Percentiles rank a stretch among this genome's conserved stretches.
These are phyloP conservation scores for Entomortierella lignicola DNA, from an alignment of 192 early-diverging fungal genomes.

Conservation along the genomic window DNA sequence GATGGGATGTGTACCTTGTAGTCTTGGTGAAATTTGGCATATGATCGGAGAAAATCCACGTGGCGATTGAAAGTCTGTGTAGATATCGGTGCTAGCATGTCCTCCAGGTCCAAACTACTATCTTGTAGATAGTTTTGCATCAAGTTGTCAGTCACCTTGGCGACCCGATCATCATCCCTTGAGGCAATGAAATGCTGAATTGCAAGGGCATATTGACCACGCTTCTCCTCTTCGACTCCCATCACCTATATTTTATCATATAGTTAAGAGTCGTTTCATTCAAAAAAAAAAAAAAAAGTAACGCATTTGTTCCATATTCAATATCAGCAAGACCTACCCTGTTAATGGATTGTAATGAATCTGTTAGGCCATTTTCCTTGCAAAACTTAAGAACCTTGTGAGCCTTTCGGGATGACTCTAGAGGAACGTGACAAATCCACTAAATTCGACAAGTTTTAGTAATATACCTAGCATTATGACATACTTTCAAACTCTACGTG, in stretches of 20 bases:
- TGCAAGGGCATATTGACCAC: slow-evolving; percentile 68
- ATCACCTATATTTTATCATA: slow-evolving; percentile 25
- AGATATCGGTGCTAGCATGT: slow-evolving; percentile 56
- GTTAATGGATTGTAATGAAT: slow-evolving; percentile 52
- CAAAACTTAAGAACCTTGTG: slow-evolving; percentile 68
- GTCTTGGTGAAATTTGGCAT: slow-evolving; percentile 69
- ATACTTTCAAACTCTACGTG: neutral
- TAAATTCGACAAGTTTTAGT: too few species aligned
- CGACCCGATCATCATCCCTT: slow-evolving; percentile 58
- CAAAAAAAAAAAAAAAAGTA: too few species aligned
- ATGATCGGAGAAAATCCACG: slow-evolving; percentile 65
- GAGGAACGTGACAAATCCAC: slow-evolving; percentile 66
- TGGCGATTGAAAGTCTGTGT: slow-evolving; percentile 49
- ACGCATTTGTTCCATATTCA: neutral
- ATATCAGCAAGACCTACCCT: slow-evolving; percentile 42
- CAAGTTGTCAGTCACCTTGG: slow-evolving; percentile 66
- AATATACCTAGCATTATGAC: too few species aligned
- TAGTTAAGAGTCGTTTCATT: neutral
- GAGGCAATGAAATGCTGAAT: slow-evolving; percentile 71
- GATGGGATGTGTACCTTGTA: slow-evolving; percentile 31
- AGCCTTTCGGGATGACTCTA: slow-evolving; percentile 60
- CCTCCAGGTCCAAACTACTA: slow-evolving; percentile 55
- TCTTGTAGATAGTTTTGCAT: slow-evolving; percentile 62
- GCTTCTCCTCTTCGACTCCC: slow-evolving; percentile 62
- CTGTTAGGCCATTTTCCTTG: slow-evolving; percentile 46